Evolutionary conservation across 106 monocot genomes (phyloP).

Genomic region (Narthecium ossifragum): DNA sequence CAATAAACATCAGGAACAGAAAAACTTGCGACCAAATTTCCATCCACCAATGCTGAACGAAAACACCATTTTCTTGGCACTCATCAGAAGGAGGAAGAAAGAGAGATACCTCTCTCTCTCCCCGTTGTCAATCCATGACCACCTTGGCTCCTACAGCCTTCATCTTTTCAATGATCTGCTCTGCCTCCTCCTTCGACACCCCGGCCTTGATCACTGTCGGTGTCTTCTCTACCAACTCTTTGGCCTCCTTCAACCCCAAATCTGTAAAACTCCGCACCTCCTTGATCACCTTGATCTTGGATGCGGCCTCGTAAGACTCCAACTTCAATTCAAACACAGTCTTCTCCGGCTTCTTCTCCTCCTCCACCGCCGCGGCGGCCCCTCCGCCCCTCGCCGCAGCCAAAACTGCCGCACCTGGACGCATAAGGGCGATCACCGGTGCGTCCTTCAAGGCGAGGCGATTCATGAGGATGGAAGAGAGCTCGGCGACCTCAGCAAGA

Average conservation of each 20-base stretch:
- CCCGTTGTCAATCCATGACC: slow-evolving; percentile 26
- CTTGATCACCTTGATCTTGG: slow-evolving; percentile 99
- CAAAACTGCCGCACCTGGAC: slow-evolving; percentile 29
- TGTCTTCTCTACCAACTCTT: slow-evolving; percentile 93
- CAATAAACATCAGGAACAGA: no score
- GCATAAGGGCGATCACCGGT: slow-evolving; percentile 51
- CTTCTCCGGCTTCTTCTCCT: slow-evolving; percentile 71
- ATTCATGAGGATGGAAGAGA: slow-evolving; percentile 50
- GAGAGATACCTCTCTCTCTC: no score
- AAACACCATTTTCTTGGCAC: no score
- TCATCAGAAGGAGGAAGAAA: no score
- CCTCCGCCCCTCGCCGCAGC: background rate
- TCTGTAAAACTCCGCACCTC: slow-evolving; percentile 82
- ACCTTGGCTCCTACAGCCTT: slow-evolving; percentile 92
- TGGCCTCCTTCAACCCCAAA: slow-evolving; percentile 94
- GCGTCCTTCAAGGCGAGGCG: slow-evolving; percentile 40
- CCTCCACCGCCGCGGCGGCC: slow-evolving; percentile 23
- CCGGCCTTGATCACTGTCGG: slow-evolving; percentile 80
- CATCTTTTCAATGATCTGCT: slow-evolving; percentile 82
- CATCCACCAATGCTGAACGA: no score
- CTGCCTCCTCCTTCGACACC: slow-evolving; percentile 79
- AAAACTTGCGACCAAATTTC: no score
- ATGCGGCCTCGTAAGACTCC: slow-evolving; percentile 72
- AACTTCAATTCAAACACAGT: slow-evolving; percentile 92
- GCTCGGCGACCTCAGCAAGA: slow-evolving; percentile 61